Percentiles rank a stretch among this genome's conserved stretches.
These are phyloP conservation scores for Thermothelomyces thermophilus DNA, from an alignment of 2,329 filamentous ascomycete species.

Conservation along the genomic window DNA sequence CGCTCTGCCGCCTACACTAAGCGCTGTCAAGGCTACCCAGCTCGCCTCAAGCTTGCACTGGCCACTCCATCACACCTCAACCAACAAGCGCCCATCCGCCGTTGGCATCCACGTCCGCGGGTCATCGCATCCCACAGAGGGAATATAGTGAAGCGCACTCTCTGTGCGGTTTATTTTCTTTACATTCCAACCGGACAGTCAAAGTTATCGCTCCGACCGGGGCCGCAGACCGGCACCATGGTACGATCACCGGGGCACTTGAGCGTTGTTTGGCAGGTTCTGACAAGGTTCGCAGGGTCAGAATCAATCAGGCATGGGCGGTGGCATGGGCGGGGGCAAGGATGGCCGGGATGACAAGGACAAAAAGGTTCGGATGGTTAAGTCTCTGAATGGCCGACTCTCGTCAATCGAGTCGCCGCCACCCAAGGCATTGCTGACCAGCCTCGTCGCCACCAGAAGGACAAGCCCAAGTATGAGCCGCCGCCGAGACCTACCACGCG, in stretches of 20 bases:
- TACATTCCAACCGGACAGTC: background rate
- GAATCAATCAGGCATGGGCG: conserved; percentile 79
- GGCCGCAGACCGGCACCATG: conserved; percentile 24
- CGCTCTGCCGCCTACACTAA: conserved; percentile 23
- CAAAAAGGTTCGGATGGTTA: conserved; percentile 67
- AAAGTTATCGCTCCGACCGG: background rate
- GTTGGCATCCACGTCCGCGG: background rate
- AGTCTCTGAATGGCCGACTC: background rate
- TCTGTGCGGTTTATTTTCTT: background rate
- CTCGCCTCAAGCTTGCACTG: conserved; percentile 10
- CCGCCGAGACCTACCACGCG: conserved; percentile 94
- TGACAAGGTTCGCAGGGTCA: conserved; percentile 55
- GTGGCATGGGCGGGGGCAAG: conserved; percentile 64
- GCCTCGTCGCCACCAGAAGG: conserved; percentile 60
- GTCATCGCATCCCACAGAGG: background rate
- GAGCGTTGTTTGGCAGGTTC: conserved; percentile 1
- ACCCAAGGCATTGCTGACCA: conserved; percentile 13
- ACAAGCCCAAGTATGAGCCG: conserved; percentile 99
- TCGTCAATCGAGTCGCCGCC: background rate
- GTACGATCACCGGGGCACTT: conserved; percentile 18
- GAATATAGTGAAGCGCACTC: background rate
- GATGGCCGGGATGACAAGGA: conserved; percentile 82
- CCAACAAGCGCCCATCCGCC: conserved; percentile 2
- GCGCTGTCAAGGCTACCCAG: conserved; percentile 15
- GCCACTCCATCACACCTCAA: conserved; percentile 4